Conservation (phyloP, 2,329 filamentous ascomycete genomes). For the Hypoxylon sp. region DNA sequence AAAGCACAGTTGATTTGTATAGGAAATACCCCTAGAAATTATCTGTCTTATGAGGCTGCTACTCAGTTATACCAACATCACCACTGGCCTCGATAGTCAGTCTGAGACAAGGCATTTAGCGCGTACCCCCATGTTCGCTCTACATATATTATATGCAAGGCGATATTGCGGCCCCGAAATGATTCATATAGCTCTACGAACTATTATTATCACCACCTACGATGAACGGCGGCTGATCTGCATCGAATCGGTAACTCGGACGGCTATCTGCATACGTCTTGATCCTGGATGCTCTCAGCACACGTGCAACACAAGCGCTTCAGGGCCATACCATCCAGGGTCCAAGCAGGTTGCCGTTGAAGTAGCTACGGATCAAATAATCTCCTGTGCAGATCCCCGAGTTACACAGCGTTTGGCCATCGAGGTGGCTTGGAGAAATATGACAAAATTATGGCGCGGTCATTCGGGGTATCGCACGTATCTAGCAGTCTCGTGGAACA, state of each 20-base stretch:
- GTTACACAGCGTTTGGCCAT: conserved; percentile 33
- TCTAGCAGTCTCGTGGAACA: conserved; percentile 18
- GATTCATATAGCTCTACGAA: neutral
- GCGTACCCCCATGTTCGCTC: no score
- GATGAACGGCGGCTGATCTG: conserved; percentile 28
- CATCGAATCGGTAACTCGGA: conserved; percentile 34
- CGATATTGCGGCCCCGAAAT: no score
- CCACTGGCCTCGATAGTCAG: neutral
- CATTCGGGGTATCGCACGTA: conserved; percentile 11
- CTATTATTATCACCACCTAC: neutral
- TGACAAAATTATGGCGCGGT: conserved; percentile 24
- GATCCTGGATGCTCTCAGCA: conserved; percentile 29
- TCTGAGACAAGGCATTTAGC: no score
- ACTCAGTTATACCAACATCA: neutral
- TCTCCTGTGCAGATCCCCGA: conserved; percentile 40
- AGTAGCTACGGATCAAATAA: conserved; percentile 37
- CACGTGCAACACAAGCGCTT: conserved; percentile 34
- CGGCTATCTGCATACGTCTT: conserved; percentile 38
- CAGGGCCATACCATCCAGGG: conserved; percentile 15
- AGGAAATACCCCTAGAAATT: neutral
- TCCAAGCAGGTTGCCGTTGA: conserved; percentile 29
- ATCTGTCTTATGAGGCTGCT: neutral
- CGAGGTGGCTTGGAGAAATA: conserved; percentile 32
- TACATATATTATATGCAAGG: neutral
- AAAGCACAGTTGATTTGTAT: neutral